Evolutionary conservation across 495 filamentous ascomycete species (phyloP).

Genomic region (Haplographium delicatum): DNA sequence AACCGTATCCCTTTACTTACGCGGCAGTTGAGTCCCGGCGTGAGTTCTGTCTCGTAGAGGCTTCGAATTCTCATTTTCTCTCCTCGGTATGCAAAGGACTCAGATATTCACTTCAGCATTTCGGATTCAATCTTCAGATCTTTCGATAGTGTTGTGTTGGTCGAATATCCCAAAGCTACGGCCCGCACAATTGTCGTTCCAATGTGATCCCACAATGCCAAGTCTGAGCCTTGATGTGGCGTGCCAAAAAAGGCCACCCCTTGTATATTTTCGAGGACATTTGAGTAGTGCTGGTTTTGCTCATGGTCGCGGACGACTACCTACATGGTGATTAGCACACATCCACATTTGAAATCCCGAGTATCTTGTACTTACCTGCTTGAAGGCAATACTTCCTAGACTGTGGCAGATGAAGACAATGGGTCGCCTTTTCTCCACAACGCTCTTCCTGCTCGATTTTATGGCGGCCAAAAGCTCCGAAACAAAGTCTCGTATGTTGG

Average conservation of each 20-base stretch:
- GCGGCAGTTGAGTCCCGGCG: neutral
- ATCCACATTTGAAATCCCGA: neutral
- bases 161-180: neutral
- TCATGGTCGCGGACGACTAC: slow-evolving; percentile 3
- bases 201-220: slow-evolving; percentile 11
- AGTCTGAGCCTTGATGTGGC: slow-evolving; percentile 22
- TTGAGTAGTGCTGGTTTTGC: neutral
- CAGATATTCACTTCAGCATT: neutral
- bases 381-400: slow-evolving; percentile 34
- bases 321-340: neutral
- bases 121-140: slow-evolving; percentile 3
- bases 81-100: slow-evolving; percentile 6
- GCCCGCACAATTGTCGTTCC: slow-evolving; percentile 5
- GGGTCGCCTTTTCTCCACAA: slow-evolving; percentile 11
- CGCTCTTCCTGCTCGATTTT: neutral
- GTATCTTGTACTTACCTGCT: slow-evolving; percentile 24
- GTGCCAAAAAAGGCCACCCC: slow-evolving; percentile 25
- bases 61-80: slow-evolving; percentile 1
- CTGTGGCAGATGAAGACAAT: slow-evolving; percentile 36
- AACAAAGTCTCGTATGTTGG: slow-evolving; percentile 25
- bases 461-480: slow-evolving; percentile 4
- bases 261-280: neutral
- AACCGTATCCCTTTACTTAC: neutral
- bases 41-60: slow-evolving; percentile 7
- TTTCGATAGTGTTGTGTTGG: slow-evolving; percentile 1